Evolutionary conservation across 345 rosid genomes (phyloP).

Genomic region (Pseudoturritis turrita): DNA sequence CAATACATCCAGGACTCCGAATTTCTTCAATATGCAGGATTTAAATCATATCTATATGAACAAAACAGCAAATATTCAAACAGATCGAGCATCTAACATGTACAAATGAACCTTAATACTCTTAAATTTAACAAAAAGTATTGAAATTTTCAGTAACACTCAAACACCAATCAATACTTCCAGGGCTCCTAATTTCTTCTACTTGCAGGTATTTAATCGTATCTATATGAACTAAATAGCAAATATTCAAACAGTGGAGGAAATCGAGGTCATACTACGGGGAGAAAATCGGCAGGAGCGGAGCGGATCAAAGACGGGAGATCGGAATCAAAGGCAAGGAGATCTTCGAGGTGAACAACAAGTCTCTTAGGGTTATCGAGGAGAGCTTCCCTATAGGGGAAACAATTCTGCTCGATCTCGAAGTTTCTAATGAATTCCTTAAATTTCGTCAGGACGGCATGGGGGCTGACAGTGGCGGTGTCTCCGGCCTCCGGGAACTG

Average conservation of each 20-base stretch:
- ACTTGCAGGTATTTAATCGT: background rate
- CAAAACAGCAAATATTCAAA: background rate
- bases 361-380: slow-evolving; percentile 67
- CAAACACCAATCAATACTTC: background rate
- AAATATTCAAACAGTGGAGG: background rate
- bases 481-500: slow-evolving; percentile 69
- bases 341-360: slow-evolving; percentile 72
- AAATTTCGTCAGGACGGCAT: slow-evolving; percentile 66
- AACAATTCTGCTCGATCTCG: slow-evolving; percentile 65
- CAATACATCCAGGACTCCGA: background rate
- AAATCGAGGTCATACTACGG: slow-evolving; percentile 40
- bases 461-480: slow-evolving; percentile 50
- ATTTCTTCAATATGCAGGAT: background rate
- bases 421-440: slow-evolving; percentile 88
- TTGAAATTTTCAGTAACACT: background rate
- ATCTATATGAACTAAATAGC: background rate
- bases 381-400: slow-evolving; percentile 83
- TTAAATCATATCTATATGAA: background rate
- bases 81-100: background rate
- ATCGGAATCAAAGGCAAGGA: slow-evolving; percentile 72
- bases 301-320: slow-evolving; percentile 79
- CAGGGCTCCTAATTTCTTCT: background rate
- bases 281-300: slow-evolving; percentile 74
- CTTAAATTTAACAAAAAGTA: background rate
- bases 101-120: background rate